Evolutionary conservation across 768 basidiomycete species (phyloP), one percentile per base, ranked within the genome.

Genomic region (Rhizopogon salebrosus): DNA sequence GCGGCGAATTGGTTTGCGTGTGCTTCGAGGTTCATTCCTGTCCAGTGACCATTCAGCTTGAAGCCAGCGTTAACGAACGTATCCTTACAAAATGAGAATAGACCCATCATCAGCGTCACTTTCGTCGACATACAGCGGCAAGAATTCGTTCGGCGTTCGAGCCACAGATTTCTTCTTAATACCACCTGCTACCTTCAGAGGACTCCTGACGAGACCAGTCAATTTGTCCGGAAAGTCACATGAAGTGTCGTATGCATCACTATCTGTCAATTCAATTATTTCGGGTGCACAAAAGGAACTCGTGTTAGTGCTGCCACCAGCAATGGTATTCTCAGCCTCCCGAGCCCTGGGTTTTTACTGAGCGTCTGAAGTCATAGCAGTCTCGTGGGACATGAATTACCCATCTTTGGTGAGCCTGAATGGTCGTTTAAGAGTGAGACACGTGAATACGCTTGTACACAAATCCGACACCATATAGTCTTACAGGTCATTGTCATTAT

Each of bases 1-100:
- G 6, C 29, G 55, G 5, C 59, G 72, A 27, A 79, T 55, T 4
- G 80, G 83, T 58, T 71, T 82, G 26, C 71, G 72, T 13, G 77
- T 72, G 45, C 69, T 70, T 48, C 64, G 76, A 7, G 80, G 79
- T 53, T 83, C 82, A 56, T 84, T 68, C 39, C 72, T 72, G 43
- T 24, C 45, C 16, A 35, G 36, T 36, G 29, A 54, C 56, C 52
- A 23, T 48, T 22, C 34, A 16, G 57, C 52, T 23, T 36, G 24
- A 23, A 39, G 37, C 31, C 27, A 54, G 45, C 6, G 27, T 14
- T 24, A 29, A 51, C 36, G 41, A 9, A 41, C 8, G 6, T 9
- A 61, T 31, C 2, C 77, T 59, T 53, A 74, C 76, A 72, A 52
- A n/a, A 62, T 62, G 22, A 75, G 61, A 45, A 79, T 71, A 3